Percentiles rank a stretch among this genome's conserved stretches.
phyloP scores from a whole-genome alignment of 2,329 filamentous ascomycete species.

The Amesomyces nigricolor region DNA sequence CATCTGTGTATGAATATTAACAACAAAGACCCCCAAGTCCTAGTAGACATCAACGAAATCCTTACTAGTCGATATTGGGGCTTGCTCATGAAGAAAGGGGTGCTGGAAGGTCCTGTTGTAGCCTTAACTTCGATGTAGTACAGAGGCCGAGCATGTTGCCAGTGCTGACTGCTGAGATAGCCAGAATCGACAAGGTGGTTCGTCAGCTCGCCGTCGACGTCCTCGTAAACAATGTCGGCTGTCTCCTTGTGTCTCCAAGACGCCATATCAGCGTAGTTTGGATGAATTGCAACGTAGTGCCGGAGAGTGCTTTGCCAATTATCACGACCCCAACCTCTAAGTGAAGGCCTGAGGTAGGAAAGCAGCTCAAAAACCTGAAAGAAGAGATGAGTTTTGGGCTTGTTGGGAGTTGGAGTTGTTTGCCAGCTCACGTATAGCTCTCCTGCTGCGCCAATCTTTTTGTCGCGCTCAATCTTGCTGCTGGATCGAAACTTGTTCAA shows the following conservation, averaged over 20 bases:
- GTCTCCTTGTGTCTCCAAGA: background rate
- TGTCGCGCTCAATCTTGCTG: background rate
- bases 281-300: background rate
- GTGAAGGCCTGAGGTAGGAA: background rate
- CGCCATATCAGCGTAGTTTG: background rate
- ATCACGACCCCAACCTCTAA: background rate
- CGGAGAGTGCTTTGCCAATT: conserved; percentile 4
- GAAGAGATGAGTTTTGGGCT: background rate
- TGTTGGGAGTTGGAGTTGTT: no score
- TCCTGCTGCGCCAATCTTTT: background rate
- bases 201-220: background rate
- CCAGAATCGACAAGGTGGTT: background rate
- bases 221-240: background rate
- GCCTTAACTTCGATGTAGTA: conserved; percentile 2
- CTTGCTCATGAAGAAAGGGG: conserved; percentile 2
- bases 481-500: background rate
- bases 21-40: background rate
- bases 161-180: background rate
- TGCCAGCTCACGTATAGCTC: conserved; percentile 4
- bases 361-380: background rate
- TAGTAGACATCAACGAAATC: background rate
- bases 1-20: background rate
- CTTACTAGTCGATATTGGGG: background rate
- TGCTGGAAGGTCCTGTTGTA: background rate
- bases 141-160: background rate